Evolutionary conservation across 306 rosid genomes (phyloP), one percentile per base, ranked within the genome.

Genomic region (Trichosanthes truncata): DNA sequence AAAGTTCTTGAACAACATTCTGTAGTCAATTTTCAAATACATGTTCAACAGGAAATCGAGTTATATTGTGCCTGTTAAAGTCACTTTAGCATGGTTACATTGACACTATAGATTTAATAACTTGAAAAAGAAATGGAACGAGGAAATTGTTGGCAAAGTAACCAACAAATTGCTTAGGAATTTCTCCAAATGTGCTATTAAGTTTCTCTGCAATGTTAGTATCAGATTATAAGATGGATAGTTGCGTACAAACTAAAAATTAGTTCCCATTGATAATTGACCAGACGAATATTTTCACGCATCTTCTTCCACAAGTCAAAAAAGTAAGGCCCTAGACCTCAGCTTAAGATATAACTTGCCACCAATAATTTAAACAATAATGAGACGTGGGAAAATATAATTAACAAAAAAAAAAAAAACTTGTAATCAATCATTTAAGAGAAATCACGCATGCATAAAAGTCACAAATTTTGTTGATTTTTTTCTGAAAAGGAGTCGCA

Each of bases 1-100:
- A 21, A 81, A 90, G 86, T 83, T 87, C 89, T 86, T 76, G 90
- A 79, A 89, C 23, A 10, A 81, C 76, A 51, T 82, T 83, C 93
- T 91, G 90, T 21, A 33, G 43, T 51, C 63, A 51, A 20, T 31
- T 49, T 51, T 20, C 14, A 18, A 9, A 20, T 74, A 74, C 77
- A 72, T 25, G 40, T 72, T 72, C 40, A 72, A 41, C 59, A 72
- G n/a, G 77, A 73, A 74, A 51, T 33, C 63, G 63, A 51, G 62
- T 73, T 74, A 71, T 74, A 17, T 74, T 51, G 46, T 51, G 78
- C 63, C 62, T 31, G 48, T 51, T 9, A 51, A 51, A 18, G 62
- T 74, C 62, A 51, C 29, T 35, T 51, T 51, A 29, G 62, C 62
- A 48, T 9, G 78, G 18, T 51, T 33, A 51, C 40, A 31, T 13